Conservation (phyloP, 352 stramenopile species). For the Globisporangium perplexum region DNA sequence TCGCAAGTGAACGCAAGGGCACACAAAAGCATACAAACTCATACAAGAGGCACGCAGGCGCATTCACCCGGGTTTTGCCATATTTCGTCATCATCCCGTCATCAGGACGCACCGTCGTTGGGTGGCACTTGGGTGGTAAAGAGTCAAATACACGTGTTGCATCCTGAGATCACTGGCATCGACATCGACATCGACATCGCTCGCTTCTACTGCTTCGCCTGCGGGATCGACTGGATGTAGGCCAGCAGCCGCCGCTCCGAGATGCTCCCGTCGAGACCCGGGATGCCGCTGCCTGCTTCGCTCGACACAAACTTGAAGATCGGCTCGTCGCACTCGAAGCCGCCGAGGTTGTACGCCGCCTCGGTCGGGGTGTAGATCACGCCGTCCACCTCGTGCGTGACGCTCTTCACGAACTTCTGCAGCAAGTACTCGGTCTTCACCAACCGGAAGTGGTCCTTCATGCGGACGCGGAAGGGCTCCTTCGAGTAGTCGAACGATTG, state of each 20-base stretch:
- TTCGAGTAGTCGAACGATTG: slow-evolving; percentile 66
- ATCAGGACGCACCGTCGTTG: no score
- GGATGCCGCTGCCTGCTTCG: slow-evolving; percentile 66
- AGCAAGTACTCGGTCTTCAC: slow-evolving; percentile 84
- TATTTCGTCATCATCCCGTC: no score
- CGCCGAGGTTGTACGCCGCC: slow-evolving; percentile 79
- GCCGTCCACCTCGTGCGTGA: slow-evolving; percentile 84
- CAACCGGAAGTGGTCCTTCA: slow-evolving; percentile 88
- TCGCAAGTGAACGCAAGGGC: no score
- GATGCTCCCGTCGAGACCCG: slow-evolving; percentile 78
- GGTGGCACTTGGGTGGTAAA: no score
- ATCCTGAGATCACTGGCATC: no score
- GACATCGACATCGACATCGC: not conserved
- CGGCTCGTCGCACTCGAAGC: slow-evolving; percentile 77
- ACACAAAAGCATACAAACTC: no score
- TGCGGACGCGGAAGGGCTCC: slow-evolving; percentile 85
- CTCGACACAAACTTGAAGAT: slow-evolving; percentile 89
- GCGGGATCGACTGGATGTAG: slow-evolving; percentile 74
- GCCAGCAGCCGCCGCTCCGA: slow-evolving; percentile 68
- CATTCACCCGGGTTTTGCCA: no score
- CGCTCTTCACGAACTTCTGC: slow-evolving; percentile 80
- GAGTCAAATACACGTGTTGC: no score
- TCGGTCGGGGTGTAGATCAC: slow-evolving; percentile 85
- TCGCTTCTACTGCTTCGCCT: slow-evolving; percentile 2
- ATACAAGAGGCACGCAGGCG: no score